Evolutionary conservation across 2,329 filamentous ascomycete species (phyloP), one percentile per base, ranked within the genome.

Genomic region (Cercospora sesami): DNA sequence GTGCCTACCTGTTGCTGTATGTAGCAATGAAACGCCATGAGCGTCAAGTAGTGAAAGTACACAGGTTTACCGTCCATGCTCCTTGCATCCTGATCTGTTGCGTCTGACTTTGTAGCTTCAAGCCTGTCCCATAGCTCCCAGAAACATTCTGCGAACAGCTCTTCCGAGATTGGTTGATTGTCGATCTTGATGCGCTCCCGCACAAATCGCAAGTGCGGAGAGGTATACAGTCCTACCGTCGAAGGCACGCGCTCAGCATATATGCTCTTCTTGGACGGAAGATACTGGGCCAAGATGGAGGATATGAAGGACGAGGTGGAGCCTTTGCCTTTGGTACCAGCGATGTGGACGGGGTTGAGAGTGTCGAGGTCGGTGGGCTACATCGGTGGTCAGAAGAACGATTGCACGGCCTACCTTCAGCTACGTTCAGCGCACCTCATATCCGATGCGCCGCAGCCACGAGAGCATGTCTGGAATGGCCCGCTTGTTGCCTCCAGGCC

Each of bases 261-360:
- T 33, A 77, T 76, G 68, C 76, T 78, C 14, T 70, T 64, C 65
- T 75, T 75, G 75, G 82, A 74, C 2, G 81, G 77, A 2, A 83
- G 78, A 75, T 90, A 90, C 73, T 90, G 86, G 3, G 84, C 81
- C n/a, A 97, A 83, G 70, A 96, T 91, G 2, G 89, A 89, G 14
- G 93, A 92, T 21, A 93, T 86, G 78, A 94, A 94, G 9, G 94
- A 91, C 72, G 91, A 92, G 0, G 93, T 93, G 2, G 92, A 95
- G 48, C 94, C 94, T 79, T 97, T 98, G 68, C 94, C 94, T 79
- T 97, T 98, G 4, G 94, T 97, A 12, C 94, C 94, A 1, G 94
- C 92, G 57, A 98, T 89, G 78, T 98, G 94, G 69, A 98, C 88
- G 72, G 85, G 81, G 68, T 86, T 89, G 69, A 90, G 76, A 9